These are phyloP conservation scores for Zoysia pacifica DNA, from an alignment of 176 grass and related monocot species.

Conservation along the genomic window DNA sequence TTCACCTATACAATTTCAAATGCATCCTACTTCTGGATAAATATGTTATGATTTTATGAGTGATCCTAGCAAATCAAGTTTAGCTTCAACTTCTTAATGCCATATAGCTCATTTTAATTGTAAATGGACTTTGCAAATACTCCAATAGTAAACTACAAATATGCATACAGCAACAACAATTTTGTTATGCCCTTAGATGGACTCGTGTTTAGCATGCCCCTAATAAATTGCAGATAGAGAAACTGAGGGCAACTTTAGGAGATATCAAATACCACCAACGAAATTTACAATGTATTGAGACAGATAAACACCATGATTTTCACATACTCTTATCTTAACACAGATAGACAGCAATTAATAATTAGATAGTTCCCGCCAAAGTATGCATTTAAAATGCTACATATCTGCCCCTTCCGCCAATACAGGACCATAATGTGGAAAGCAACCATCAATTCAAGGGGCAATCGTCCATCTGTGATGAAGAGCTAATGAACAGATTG, in stretches of 20 bases:
- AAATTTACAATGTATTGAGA: conserved; percentile 32
- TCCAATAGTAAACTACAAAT: too few species aligned
- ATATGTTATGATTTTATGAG: neutral
- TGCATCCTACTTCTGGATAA: neutral
- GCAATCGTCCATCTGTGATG: conserved; percentile 27
- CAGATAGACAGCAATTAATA: conserved; percentile 31
- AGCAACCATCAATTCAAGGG: neutral
- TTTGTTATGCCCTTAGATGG: neutral
- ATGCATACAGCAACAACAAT: too few species aligned
- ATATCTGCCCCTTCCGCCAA: neutral
- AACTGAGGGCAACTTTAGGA: conserved; percentile 1
- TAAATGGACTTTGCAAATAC: too few species aligned
- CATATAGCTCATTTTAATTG: too few species aligned
- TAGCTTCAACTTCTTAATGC: neutral
- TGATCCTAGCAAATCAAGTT: neutral
- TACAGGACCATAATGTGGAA: neutral
- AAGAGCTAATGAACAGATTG: conserved; percentile 27
- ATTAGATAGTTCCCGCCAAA: neutral
- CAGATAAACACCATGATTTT: neutral
- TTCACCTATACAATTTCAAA: neutral
- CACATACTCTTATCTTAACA: conserved; percentile 2
- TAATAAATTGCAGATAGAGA: conserved; percentile 17
- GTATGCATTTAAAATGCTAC: neutral
- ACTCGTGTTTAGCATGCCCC: neutral
- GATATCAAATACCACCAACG: neutral